Conservation (phyloP, 2,329 filamentous ascomycete species). For the Cercospora sp. region DNA sequence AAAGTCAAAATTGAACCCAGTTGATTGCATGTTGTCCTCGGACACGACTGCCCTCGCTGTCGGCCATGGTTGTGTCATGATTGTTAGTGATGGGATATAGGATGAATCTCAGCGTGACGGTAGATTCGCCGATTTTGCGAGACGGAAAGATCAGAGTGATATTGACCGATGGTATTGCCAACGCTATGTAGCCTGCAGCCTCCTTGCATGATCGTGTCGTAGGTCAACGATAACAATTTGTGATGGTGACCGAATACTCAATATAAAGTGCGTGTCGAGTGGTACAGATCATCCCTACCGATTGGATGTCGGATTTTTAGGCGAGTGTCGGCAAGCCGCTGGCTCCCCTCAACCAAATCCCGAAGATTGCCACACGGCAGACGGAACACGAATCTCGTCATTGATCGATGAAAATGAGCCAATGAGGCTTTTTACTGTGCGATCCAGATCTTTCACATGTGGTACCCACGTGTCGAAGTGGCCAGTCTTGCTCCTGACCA, state of each 20-base stretch:
- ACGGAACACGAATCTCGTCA: neutral
- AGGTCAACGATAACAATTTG: neutral
- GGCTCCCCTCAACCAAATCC: neutral
- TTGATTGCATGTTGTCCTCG: neutral
- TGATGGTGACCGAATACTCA: neutral
- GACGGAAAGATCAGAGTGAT: neutral
- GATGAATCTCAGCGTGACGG: neutral
- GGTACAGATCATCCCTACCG: neutral
- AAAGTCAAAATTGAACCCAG: constrained; percentile 3
- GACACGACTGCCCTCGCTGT: neutral
- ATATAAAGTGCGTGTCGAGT: neutral
- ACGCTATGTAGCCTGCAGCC: neutral
- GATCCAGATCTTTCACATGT: neutral
- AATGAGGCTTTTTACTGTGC: neutral
- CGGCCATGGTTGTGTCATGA: neutral
- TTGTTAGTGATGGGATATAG: neutral
- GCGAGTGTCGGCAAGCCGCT: neutral
- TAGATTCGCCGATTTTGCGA: neutral
- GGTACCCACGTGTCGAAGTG: neutral
- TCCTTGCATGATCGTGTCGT: neutral
- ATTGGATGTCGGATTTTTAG: constrained; percentile 2
- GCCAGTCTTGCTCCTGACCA: neutral
- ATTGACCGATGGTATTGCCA: neutral
- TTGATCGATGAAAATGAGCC: neutral
- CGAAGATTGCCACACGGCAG: neutral